Base-by-base conservation (phyloP, 1,284 basidiomycete species). In the Mycena citricolor region DNA sequence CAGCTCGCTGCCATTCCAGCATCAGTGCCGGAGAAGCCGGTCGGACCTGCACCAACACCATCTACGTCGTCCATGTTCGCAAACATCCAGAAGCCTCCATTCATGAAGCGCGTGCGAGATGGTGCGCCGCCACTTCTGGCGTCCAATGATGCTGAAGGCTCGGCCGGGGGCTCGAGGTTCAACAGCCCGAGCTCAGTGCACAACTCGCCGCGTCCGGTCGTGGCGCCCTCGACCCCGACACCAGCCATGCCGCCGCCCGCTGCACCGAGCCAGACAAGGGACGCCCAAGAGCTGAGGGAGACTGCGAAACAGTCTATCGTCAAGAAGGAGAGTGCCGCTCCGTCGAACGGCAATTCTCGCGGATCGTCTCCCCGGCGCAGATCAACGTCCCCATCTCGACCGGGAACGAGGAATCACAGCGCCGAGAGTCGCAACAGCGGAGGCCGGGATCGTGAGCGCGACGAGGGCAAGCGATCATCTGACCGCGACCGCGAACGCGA, bases 221-320 rank as follows among this genome's bases (percentile, higher is more conserved):
- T n/a, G n/a, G n/a, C n/a, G n/a, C n/a, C n/a, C n/a, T n/a, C n/a
- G n/a, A n/a, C n/a, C n/a, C n/a, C n/a, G n/a, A n/a, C n/a, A n/a
- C n/a, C n/a, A n/a, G n/a, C n/a, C n/a, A 90, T 90, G 88, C 85
- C 85, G 19, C 87, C 88, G 11, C 87, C 87, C 13, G 69, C 66
- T n/a, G 79, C 71, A 32, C 88, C 88, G 2, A 90, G 88, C 55
- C 86, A 89, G 55, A 90, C 85, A 0, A 63, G 69, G 8, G 83
- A 82, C n/a, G 88, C 88, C 0, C 86, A 89, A 55, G 88, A 89
- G 54, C 70, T 90, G 5, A 76, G 87, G 38, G 83, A 86, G 57
- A 87, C 83, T 6, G 86, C 86, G 8, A 83, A 80, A 55, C 80
- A 83, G 57, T 73, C 76, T 13, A 76, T 81, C 34, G 62, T 60